phyloP scores from a whole-genome alignment of 2,329 filamentous ascomycete genomes.

The Orbilia oligospora region DNA sequence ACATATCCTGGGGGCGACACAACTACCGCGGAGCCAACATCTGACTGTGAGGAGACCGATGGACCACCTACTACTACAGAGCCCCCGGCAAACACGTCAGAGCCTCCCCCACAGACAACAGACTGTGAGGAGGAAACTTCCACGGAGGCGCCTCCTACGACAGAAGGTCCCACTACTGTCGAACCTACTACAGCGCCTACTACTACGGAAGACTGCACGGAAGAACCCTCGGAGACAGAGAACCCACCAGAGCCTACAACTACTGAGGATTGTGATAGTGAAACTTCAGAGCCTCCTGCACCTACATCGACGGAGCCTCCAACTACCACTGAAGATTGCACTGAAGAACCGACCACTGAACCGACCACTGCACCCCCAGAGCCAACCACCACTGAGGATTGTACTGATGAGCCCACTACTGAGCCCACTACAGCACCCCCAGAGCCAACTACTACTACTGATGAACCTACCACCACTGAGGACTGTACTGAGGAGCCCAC shows the following conservation, averaged over 20 bases:
- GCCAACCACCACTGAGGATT: constrained; percentile 30
- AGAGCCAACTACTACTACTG: constrained; percentile 1
- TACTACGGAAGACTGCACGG: constrained; percentile 52
- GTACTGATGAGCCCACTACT: neutral
- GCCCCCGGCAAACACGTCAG: constrained; percentile 23
- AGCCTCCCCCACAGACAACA: constrained; percentile 31
- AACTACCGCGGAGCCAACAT: constrained; percentile 57
- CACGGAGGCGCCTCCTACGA: constrained; percentile 38
- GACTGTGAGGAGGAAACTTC: constrained; percentile 45
- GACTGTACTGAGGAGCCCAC: constrained; percentile 49
- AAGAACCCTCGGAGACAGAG: constrained; percentile 40
- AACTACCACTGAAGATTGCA: constrained; percentile 48
- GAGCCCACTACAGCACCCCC: neutral
- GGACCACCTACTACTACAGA: constrained; percentile 47
- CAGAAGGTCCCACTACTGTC: constrained; percentile 26
- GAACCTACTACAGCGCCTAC: constrained; percentile 25
- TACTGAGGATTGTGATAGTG: constrained; percentile 36
- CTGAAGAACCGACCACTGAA: constrained; percentile 44
- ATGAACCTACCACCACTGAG: constrained; percentile 34
- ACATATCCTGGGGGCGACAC: constrained; percentile 50
- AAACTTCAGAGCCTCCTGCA: constrained; percentile 33
- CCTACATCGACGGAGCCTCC: constrained; percentile 34
- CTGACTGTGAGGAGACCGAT: constrained; percentile 60
- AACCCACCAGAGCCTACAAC: constrained; percentile 39
- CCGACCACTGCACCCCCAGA: constrained; percentile 31